phyloP scores from a whole-genome alignment of 441 rosid genomes.

The Kokia cookei region DNA sequence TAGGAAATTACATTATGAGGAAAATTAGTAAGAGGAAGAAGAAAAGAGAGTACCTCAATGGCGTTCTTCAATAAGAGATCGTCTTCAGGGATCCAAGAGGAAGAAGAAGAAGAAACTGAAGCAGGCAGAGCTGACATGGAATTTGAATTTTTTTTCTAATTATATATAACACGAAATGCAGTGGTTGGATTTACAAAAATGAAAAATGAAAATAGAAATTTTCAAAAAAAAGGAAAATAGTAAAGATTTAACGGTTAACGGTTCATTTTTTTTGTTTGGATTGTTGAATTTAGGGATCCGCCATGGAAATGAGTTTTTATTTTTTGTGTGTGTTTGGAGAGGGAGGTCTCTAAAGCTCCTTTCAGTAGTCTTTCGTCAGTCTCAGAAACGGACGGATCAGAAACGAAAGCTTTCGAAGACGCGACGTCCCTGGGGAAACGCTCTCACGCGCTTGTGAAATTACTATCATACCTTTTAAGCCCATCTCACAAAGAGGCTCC shows the following conservation, averaged over 20 bases:
- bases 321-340: neutral
- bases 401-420: neutral
- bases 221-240: too few species aligned
- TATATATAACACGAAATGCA: neutral
- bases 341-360: neutral
- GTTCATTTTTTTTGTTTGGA: neutral
- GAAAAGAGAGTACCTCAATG: constrained; percentile 37
- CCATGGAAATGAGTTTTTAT: neutral
- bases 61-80: constrained; percentile 53
- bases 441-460: neutral
- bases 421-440: neutral
- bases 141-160: neutral
- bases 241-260: neutral
- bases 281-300: neutral
- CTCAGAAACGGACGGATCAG: neutral
- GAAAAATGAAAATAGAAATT: neutral
- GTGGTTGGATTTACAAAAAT: neutral
- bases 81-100: constrained; percentile 49
- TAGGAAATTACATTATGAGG: neutral
- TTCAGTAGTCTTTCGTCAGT: neutral
- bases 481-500: neutral
- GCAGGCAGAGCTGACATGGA: constrained; percentile 39
- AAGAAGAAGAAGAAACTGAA: constrained; percentile 22
- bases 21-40: constrained; percentile 2
- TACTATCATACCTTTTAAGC: neutral